Evolutionary conservation across 495 filamentous ascomycete genomes (phyloP).

Genomic region (Penicillium fimorum): DNA sequence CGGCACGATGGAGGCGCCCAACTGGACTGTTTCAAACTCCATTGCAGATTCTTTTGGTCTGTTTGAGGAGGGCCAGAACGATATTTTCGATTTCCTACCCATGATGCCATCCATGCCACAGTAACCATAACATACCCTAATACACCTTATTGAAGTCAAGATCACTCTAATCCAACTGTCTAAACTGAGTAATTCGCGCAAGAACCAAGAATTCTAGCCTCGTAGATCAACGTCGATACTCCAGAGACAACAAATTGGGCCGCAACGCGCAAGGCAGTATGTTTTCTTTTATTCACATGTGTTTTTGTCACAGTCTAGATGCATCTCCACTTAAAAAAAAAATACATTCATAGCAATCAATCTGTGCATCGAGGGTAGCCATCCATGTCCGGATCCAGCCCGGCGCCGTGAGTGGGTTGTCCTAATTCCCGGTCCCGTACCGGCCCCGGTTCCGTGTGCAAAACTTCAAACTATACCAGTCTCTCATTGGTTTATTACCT

Average conservation of each 20-base stretch:
- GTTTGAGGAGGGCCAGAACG: slow-evolving; percentile 47
- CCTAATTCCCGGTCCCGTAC: slow-evolving; percentile 29
- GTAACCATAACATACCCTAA: slow-evolving; percentile 9
- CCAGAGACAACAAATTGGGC: slow-evolving; percentile 13
- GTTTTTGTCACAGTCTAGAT: not conserved
- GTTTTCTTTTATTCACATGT: slow-evolving; percentile 13
- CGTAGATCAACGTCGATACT: slow-evolving; percentile 2
- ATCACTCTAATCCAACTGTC: not conserved
- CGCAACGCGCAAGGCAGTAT: slow-evolving; percentile 17
- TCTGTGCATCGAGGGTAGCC: slow-evolving; percentile 15
- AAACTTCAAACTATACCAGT: slow-evolving; percentile 20
- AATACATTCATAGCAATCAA: slow-evolving; percentile 9
- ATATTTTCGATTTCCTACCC: slow-evolving; percentile 46
- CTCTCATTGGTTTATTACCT: slow-evolving; percentile 20
- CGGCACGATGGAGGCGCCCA: slow-evolving; percentile 42
- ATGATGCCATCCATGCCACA: slow-evolving; percentile 42
- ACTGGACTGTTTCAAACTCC: slow-evolving; percentile 43
- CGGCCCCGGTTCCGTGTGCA: slow-evolving; percentile 24
- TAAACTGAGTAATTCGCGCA: not conserved
- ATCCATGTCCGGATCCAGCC: slow-evolving; percentile 27
- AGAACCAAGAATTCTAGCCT: slow-evolving; percentile 1
- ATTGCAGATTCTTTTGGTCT: slow-evolving; percentile 47
- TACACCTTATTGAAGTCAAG: not conserved
- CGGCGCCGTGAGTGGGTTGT: slow-evolving; percentile 24
- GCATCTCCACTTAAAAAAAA: slow-evolving; percentile 6